Evolutionary conservation across 495 filamentous ascomycete genomes (phyloP).

Genomic region (Cercophora newfieldiana): DNA sequence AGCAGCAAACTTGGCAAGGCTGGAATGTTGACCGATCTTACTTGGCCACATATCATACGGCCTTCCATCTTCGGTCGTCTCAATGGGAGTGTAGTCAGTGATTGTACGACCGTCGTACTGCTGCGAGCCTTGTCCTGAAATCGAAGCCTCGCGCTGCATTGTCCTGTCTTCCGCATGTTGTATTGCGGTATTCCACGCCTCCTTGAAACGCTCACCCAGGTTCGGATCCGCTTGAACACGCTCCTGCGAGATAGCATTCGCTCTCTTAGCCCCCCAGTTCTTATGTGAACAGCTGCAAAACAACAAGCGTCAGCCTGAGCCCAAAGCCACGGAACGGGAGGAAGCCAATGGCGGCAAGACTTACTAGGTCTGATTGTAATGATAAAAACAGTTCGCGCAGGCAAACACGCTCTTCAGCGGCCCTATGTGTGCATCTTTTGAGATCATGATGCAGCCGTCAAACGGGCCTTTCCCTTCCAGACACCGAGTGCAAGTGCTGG

Average conservation of each 20-base stretch:
- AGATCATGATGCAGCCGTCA: constrained; percentile 34
- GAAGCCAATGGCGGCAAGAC: no score
- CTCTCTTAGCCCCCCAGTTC: constrained; percentile 24
- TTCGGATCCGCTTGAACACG: neutral
- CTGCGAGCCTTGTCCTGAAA: no score
- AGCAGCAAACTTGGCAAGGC: neutral
- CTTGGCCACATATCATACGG: constrained; percentile 34
- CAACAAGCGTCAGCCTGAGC: no score
- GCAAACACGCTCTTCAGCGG: constrained; percentile 17
- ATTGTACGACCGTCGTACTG: no score
- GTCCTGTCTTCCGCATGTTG: no score
- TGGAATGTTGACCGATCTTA: constrained; percentile 1
- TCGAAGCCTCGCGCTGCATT: no score
- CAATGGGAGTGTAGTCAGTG: neutral
- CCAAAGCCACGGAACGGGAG: no score
- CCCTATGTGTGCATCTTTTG: constrained; percentile 10
- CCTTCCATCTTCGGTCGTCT: constrained; percentile 29
- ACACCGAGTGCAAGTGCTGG: constrained; percentile 29
- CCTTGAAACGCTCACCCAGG: no score
- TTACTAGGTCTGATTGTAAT: constrained; percentile 25
- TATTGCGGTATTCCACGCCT: no score
- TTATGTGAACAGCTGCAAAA: constrained; percentile 29
- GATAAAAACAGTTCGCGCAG: constrained; percentile 41
- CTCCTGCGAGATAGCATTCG: neutral
- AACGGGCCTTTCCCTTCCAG: constrained; percentile 31